Percentiles rank a stretch among this genome's conserved stretches.
phyloP scores from a whole-genome alignment of 805 yeast species.

The Kuraishia ogatae region DNA sequence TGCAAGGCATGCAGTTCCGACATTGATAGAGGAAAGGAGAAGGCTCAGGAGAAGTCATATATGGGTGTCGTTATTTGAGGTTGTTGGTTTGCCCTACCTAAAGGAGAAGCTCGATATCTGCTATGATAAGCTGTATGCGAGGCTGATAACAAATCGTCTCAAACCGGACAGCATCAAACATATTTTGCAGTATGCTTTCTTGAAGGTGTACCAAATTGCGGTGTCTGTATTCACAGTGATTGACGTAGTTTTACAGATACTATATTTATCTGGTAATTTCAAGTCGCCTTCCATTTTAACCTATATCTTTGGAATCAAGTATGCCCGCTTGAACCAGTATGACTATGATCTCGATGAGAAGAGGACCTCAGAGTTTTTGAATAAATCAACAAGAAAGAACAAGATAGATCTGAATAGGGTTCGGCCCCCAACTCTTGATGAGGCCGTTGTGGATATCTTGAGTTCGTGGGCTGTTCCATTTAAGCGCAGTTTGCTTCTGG shows the following conservation, averaged over 20 bases:
- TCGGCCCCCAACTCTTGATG: constrained; percentile 32
- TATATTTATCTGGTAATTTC: constrained; percentile 58
- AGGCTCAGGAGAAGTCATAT: constrained; percentile 47
- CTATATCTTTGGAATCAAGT: constrained; percentile 51
- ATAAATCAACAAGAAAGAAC: constrained; percentile 4
- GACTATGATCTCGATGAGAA: constrained; percentile 36
- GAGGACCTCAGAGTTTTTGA: constrained; percentile 8
- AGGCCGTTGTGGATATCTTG: constrained; percentile 19
- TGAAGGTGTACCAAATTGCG: constrained; percentile 53
- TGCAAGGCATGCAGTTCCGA: constrained; percentile 5
- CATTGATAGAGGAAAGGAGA: constrained; percentile 37
- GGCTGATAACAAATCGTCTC: constrained; percentile 41
- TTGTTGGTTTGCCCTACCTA: constrained; percentile 62
- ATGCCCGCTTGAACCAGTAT: constrained; percentile 47
- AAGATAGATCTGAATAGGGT: constrained; percentile 18
- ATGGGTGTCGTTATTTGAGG: constrained; percentile 42
- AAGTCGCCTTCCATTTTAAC: constrained; percentile 60
- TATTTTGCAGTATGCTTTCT: constrained; percentile 30
- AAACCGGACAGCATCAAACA: constrained; percentile 17
- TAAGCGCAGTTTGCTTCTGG: constrained; percentile 15
- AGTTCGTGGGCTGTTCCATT: constrained; percentile 12
- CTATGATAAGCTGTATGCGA: constrained; percentile 56
- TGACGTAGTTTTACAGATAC: constrained; percentile 49
- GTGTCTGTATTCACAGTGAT: constrained; percentile 36
- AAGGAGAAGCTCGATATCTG: constrained; percentile 57